Base-by-base conservation (phyloP, 768 basidiomycete species). In the Phaeotremella skinneri region DNA sequence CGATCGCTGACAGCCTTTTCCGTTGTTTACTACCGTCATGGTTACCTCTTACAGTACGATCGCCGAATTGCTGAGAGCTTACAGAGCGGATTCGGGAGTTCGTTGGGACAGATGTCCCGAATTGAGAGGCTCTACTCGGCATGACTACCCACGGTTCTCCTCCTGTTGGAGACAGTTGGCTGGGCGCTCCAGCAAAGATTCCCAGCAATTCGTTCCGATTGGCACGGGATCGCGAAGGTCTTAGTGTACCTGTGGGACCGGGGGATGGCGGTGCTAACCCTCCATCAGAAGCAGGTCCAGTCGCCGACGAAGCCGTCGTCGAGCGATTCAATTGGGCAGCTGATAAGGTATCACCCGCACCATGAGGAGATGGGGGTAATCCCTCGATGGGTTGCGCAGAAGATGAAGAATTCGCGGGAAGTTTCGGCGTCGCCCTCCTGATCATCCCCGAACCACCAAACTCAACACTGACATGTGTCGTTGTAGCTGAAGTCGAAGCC, bases 391-490 rank as follows among this genome's bases (percentile, higher is more conserved):
- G 43, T 50, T 20, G 37, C 20, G 11, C 52, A 16, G 50, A 49
- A 9, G 56, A 31, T 11, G 59, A 26, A 21, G 59, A 39, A 25
- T 50, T 27, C 6, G 60, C 61, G 13, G 43, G 43, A 14, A 45
- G 7, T 14, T 21, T 45, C 11, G 68, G 66, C 2, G 66, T 70
- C 2, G 70, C 82, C 59, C 83, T 79, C n/a, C 85, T 63, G 11
- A 74, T 82, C 13, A 81, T 79, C 9, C 84, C 88, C 1, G 83
- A 78, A 2, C 89, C 87, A 2, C 86, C 89, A 77, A 97, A 98
- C 80, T 96, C 93, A 56, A 99, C 94, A 58, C 92, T 96, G 67
- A 98, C 93, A 1, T 91, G 92, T 49, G 89, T 93, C 1, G 89
- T 81, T 21, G 89, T 90, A 9, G 96, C 90, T 11, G 88, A 86